Percentiles rank a stretch among this genome's conserved stretches.
phyloP scores from a whole-genome alignment of 768 basidiomycete genomes.

The Boletus sensibilis region DNA sequence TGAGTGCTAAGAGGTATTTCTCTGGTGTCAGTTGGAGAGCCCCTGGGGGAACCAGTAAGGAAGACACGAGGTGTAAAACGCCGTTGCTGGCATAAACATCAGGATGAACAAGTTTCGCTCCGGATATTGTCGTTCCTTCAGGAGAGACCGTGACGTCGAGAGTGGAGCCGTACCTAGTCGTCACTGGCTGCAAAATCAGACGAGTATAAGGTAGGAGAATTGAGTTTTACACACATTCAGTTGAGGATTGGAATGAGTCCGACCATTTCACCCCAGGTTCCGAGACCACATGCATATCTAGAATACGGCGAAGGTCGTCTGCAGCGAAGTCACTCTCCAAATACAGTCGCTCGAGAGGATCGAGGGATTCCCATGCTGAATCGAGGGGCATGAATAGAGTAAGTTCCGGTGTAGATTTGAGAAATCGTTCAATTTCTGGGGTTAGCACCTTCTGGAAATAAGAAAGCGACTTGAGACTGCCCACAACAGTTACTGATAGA shows the following conservation, averaged over 20 bases:
- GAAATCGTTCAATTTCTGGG: constrained; percentile 49
- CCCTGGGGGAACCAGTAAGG: constrained; percentile 74
- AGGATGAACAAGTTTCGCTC: constrained; percentile 60
- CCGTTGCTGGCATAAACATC: constrained; percentile 95
- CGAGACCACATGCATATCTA: constrained; percentile 74
- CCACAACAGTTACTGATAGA: constrained; percentile 56
- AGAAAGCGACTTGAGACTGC: constrained; percentile 57
- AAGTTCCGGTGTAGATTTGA: constrained; percentile 68
- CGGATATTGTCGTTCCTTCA: constrained; percentile 55
- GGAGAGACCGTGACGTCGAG: constrained; percentile 58
- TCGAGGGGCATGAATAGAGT: constrained; percentile 90
- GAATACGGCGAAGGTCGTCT: constrained; percentile 73
- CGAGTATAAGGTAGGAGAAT: not conserved
- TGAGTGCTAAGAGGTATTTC: constrained; percentile 89
- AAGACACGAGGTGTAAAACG: constrained; percentile 86
- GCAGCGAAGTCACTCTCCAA: constrained; percentile 85
- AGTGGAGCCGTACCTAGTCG: constrained; percentile 62
- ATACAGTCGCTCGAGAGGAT: constrained; percentile 79
- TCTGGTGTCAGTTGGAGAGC: constrained; percentile 85
- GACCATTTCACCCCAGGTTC: constrained; percentile 63
- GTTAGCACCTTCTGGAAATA: constrained; percentile 77
- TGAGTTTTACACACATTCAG: constrained; percentile 48
- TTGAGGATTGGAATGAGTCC: constrained; percentile 52
- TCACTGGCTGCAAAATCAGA: constrained; percentile 48
- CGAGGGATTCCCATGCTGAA: constrained; percentile 76